Conservation (phyloP, 2,329 filamentous ascomycete genomes). For the Xylariomycetidae sp. region DNA sequence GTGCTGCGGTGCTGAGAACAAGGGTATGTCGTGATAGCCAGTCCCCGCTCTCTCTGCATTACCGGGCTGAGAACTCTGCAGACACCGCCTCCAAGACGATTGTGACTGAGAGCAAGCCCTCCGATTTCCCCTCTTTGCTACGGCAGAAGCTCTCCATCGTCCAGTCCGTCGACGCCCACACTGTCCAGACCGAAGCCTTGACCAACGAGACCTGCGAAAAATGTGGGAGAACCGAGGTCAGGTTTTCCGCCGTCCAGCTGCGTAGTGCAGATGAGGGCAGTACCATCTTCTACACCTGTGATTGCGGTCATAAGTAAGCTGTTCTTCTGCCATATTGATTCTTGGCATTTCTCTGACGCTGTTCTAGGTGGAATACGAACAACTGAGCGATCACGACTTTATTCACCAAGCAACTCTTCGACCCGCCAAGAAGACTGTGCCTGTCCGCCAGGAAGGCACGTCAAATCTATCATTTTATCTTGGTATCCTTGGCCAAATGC, state of each 20-base stretch:
- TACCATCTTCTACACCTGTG: slow-evolving; percentile 86
- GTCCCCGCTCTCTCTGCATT: not conserved
- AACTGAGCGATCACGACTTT: slow-evolving; percentile 33
- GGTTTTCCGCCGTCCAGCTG: slow-evolving; percentile 77
- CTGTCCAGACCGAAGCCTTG: slow-evolving; percentile 66
- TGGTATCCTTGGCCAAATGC: slow-evolving; percentile 17
- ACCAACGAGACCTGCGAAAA: slow-evolving; percentile 66
- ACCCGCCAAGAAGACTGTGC: slow-evolving; percentile 5
- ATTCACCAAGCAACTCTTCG: not conserved
- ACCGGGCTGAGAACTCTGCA: slow-evolving; percentile 25
- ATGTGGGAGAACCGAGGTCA: slow-evolving; percentile 77
- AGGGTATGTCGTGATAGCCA: slow-evolving; percentile 48
- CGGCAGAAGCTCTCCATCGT: slow-evolving; percentile 83
- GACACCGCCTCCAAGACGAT: slow-evolving; percentile 72
- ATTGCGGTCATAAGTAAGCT: slow-evolving; percentile 72
- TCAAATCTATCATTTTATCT: slow-evolving; percentile 17
- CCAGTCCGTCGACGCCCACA: slow-evolving; percentile 71
- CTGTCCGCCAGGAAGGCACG: slow-evolving; percentile 1
- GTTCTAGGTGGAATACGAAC: slow-evolving; percentile 38
- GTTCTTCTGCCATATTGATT: not conserved
- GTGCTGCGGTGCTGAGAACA: slow-evolving; percentile 78
- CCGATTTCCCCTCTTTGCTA: slow-evolving; percentile 85
- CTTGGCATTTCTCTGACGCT: slow-evolving; percentile 9
- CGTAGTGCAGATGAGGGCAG: slow-evolving; percentile 92
- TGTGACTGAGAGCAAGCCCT: slow-evolving; percentile 77